Evolutionary conservation across 2,329 filamentous ascomycete genomes (phyloP).

Genomic region (Alternaria infectoria): DNA sequence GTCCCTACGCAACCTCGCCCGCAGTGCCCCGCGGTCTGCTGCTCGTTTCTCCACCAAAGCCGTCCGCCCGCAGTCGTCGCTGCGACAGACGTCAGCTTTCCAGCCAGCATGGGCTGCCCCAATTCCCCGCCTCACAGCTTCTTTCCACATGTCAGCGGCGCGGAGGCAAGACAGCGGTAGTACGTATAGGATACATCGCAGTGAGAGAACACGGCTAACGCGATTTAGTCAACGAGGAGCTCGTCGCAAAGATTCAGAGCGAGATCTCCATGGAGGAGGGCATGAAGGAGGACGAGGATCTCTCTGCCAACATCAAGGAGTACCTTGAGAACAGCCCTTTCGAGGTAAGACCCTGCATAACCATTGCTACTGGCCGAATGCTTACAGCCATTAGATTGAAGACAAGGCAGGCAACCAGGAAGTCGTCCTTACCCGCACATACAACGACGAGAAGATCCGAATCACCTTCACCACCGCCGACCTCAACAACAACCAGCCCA

Average conservation of each 20-base stretch:
- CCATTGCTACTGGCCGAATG: neutral
- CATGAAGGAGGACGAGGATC: conserved; percentile 73
- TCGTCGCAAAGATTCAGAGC: conserved; percentile 79
- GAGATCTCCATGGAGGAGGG: conserved; percentile 71
- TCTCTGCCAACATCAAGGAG: conserved; percentile 80
- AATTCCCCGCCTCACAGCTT: conserved; percentile 42
- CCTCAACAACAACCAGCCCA: conserved; percentile 61
- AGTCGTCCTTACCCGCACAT: conserved; percentile 80
- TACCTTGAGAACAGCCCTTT: conserved; percentile 87
- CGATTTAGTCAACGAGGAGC: conserved; percentile 68
- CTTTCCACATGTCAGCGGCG: conserved; percentile 53
- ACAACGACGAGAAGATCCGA: conserved; percentile 88
- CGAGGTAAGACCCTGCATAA: conserved; percentile 59
- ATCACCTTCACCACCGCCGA: conserved; percentile 86
- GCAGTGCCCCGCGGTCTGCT: conserved; percentile 52
- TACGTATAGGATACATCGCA: conserved; percentile 1
- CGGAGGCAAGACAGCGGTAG: conserved; percentile 45
- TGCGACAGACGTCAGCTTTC: conserved; percentile 43
- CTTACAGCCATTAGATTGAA: conserved; percentile 56
- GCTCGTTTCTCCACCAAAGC: conserved; percentile 50
- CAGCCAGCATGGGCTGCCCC: conserved; percentile 43
- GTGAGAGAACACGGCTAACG: conserved; percentile 16
- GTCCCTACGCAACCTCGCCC: conserved; percentile 53
- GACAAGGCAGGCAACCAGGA: conserved; percentile 87
- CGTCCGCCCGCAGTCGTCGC: conserved; percentile 44